These are phyloP conservation scores for Geotrichum carabidarum DNA, from an alignment of 1,139 yeast genomes.

Conservation along the genomic window DNA sequence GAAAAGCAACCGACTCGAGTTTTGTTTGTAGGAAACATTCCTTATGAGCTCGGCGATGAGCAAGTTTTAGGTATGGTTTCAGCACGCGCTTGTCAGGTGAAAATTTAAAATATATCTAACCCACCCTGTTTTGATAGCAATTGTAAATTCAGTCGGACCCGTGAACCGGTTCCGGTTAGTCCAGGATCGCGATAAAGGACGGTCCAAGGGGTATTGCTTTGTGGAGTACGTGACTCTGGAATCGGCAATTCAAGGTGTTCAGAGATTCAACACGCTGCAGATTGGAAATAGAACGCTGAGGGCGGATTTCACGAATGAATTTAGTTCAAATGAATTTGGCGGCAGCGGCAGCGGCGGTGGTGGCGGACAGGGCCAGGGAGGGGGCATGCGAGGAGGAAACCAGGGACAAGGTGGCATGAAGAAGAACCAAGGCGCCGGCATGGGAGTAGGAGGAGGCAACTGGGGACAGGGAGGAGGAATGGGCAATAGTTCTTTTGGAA, in stretches of 20 bases:
- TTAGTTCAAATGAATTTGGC: conserved; percentile 3
- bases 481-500: neutral
- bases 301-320: conserved; percentile 61
- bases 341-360: neutral
- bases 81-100: neutral
- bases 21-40: conserved; percentile 61
- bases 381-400: neutral
- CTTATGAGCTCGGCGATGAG: conserved; percentile 80
- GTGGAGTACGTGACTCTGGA: conserved; percentile 60
- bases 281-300: conserved; percentile 61
- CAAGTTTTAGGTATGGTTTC: conserved; percentile 72
- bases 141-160: conserved; percentile 70
- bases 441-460: conserved; percentile 1
- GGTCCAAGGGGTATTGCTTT: conserved; percentile 76
- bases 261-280: conserved; percentile 59
- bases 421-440: conserved; percentile 3
- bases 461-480: neutral
- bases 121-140: conserved; percentile 39
- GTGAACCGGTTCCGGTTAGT: conserved; percentile 61
- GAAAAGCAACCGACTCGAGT: conserved; percentile 41
- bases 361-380: conserved; percentile 5
- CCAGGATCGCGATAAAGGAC: conserved; percentile 66
- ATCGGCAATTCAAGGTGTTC: conserved; percentile 74
- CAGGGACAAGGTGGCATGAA: conserved; percentile 6
- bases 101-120: neutral